Percentiles rank a stretch among this genome's conserved stretches.
These are phyloP conservation scores for Coemansia sp. DNA, from an alignment of 192 early-diverging fungal genomes.

Conservation along the genomic window DNA sequence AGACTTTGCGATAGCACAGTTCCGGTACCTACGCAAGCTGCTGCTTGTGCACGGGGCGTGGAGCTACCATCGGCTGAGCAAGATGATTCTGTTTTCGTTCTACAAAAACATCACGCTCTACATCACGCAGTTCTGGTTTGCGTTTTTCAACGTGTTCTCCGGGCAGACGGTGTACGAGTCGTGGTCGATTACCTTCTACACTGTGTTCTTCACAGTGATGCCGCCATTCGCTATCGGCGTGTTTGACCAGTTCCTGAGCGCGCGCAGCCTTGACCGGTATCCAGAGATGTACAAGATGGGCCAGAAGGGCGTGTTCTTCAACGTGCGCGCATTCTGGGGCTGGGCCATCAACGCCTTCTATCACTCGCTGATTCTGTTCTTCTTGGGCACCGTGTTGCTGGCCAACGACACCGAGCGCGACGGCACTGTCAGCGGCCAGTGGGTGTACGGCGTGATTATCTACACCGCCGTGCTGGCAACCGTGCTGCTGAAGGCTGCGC, in stretches of 20 bases:
- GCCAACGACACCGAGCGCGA: slow-evolving; percentile 64
- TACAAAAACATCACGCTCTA: slow-evolving; percentile 99
- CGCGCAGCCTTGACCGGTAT: slow-evolving; percentile 92
- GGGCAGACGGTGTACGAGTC: slow-evolving; percentile 98
- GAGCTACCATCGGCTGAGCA: slow-evolving; percentile 94
- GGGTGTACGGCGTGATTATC: slow-evolving; percentile 86
- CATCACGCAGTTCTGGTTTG: slow-evolving; percentile 97
- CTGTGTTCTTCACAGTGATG: slow-evolving; percentile 91
- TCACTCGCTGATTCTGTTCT: slow-evolving; percentile 87
- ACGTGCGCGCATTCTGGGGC: slow-evolving; percentile 86
- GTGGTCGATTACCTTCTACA: slow-evolving; percentile 95
- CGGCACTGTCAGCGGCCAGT: slow-evolving; percentile 79
- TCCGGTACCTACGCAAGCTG: slow-evolving; percentile 91
- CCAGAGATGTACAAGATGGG: slow-evolving; percentile 95
- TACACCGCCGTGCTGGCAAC: slow-evolving; percentile 88
- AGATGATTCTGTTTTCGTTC: slow-evolving; percentile 96
- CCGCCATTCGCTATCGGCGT: slow-evolving; percentile 94
- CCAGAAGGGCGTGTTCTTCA: slow-evolving; percentile 68
- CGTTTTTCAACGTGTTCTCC: slow-evolving; percentile 93
- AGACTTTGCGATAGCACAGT: slow-evolving; percentile 99
- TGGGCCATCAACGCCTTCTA: slow-evolving; percentile 91
- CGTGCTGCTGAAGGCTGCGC: slow-evolving; percentile 86
- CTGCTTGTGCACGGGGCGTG: slow-evolving; percentile 95
- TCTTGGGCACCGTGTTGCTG: slow-evolving; percentile 65
- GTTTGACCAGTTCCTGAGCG: slow-evolving; percentile 95